Evolutionary conservation across 179 eudicot genomes (phyloP).

Genomic region (Pouteria campechiana): DNA sequence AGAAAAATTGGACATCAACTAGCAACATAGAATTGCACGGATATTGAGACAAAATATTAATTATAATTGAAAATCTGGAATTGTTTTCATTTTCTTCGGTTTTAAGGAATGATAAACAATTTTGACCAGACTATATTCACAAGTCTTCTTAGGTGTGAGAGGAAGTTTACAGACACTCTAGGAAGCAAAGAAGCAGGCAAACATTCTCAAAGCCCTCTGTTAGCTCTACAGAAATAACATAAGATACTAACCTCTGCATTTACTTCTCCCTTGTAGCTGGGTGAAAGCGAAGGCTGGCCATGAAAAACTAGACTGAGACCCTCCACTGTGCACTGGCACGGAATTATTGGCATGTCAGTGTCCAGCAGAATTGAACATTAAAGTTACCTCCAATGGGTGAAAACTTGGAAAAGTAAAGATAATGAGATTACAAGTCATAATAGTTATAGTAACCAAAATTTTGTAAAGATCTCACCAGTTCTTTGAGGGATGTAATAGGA

Average conservation of each 20-base stretch:
- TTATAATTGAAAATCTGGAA: neutral
- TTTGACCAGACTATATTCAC: no score
- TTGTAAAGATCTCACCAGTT: conserved; percentile 32
- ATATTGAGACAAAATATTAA: neutral
- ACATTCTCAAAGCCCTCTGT: neutral
- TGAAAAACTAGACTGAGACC: conserved; percentile 61
- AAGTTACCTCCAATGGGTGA: neutral
- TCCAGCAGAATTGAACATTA: neutral
- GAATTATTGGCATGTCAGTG: neutral
- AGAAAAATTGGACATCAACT: neutral
- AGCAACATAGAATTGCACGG: neutral
- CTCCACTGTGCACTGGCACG: conserved; percentile 58
- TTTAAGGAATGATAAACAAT: neutral
- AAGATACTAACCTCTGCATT: conserved; percentile 45
- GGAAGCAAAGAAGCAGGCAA: no score
- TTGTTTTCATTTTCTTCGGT: no score
- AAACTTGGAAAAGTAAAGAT: neutral
- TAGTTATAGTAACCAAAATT: conserved; percentile 1
- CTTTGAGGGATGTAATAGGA: conserved; percentile 55
- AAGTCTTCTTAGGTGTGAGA: no score
- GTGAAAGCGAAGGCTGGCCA: conserved; percentile 46
- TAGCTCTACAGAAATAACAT: neutral
- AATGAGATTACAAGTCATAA: neutral
- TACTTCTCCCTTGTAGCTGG: conserved; percentile 47
- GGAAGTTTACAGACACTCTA: no score